Conservation (phyloP, 441 rosid genomes). For the Erodium texanum region DNA sequence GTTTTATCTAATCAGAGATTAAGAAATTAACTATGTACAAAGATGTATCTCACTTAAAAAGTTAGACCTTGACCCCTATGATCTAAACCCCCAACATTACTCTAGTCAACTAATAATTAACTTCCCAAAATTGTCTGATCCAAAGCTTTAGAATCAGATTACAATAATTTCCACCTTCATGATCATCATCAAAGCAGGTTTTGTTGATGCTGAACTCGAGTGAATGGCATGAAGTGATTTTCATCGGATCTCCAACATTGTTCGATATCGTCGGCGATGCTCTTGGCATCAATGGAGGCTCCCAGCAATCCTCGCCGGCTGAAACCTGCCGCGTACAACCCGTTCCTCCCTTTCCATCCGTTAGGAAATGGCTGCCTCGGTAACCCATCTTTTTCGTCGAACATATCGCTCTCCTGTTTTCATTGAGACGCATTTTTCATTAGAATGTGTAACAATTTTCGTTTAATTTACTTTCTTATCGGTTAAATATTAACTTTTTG, state of each 20-base stretch:
- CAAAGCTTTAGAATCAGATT: no score
- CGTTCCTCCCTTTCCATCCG: conserved; percentile 66
- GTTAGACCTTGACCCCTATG: no score
- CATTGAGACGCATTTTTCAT: no score
- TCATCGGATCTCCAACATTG: conserved; percentile 24
- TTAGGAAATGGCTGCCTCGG: conserved; percentile 49
- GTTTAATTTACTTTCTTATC: no score
- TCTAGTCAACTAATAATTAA: no score
- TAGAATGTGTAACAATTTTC: no score
- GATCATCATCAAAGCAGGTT: no score
- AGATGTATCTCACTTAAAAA: not conserved
- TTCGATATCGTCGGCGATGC: conserved; percentile 42
- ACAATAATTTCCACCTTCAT: no score
- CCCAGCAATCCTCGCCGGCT: conserved; percentile 51
- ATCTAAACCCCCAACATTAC: no score
- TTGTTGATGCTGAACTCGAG: not conserved
- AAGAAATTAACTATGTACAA: not conserved
- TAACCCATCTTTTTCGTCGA: conserved; percentile 52
- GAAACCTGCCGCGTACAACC: conserved; percentile 63
- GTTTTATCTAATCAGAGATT: conserved; percentile 1
- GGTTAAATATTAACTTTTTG: no score
- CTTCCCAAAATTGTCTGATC: conserved; percentile 3
- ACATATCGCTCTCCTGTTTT: conserved; percentile 60
- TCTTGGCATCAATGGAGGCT: conserved; percentile 52
- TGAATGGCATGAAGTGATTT: conserved; percentile 22